A percentile compares a stretch with the other conserved stretches of the same genome.
These are phyloP conservation scores for Beauveria australis DNA, from an alignment of 2,329 filamentous ascomycete genomes.

Conservation along the genomic window DNA sequence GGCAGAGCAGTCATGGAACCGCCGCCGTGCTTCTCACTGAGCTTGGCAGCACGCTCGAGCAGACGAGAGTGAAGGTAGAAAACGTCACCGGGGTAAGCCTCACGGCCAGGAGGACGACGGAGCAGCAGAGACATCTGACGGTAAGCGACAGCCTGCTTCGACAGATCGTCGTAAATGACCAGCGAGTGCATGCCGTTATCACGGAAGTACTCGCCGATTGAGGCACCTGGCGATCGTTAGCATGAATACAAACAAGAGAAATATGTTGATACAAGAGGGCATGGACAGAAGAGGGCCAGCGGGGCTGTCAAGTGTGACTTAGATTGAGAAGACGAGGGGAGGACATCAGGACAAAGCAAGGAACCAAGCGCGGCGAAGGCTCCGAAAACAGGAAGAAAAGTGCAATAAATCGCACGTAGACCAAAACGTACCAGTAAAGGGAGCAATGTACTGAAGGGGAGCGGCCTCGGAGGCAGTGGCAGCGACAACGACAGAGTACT, in stretches of 20 bases:
- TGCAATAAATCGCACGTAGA: no score
- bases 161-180: conserved; percentile 89
- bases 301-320: no score
- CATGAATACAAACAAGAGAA: conserved; percentile 18
- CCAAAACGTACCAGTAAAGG: conserved; percentile 63
- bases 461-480: conserved; percentile 96
- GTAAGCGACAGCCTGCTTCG: conserved; percentile 96
- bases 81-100: conserved; percentile 98
- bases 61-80: conserved; percentile 99
- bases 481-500: conserved; percentile 89
- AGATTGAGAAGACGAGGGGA: no score
- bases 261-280: background rate
- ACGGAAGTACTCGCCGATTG: conserved; percentile 63
- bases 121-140: conserved; percentile 98
- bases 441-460: conserved; percentile 87
- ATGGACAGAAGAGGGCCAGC: background rate
- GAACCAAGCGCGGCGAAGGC: background rate
- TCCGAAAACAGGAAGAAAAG: background rate
- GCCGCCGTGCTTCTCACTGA: conserved; percentile 90
- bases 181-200: conserved; percentile 84
- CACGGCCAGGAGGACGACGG: conserved; percentile 95
- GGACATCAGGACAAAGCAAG: no score
- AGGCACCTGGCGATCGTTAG: background rate
- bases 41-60: conserved; percentile 98
- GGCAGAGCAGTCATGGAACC: conserved; percentile 96